Evolutionary conservation across 352 stramenopile species (phyloP).

Genomic region (Globisporangium splendens): DNA sequence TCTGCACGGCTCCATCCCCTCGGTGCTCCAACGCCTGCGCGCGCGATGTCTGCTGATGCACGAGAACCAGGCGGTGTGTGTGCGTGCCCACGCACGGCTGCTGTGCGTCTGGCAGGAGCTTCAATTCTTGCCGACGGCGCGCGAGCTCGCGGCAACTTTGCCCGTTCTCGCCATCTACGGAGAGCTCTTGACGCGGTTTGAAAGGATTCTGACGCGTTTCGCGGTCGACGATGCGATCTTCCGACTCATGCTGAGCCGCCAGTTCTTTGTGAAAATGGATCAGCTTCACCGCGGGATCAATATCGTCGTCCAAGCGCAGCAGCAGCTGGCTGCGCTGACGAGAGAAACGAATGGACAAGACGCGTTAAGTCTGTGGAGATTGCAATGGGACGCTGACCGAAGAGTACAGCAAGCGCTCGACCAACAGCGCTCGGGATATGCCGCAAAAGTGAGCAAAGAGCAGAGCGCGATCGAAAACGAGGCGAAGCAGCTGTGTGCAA

Average conservation of each 20-base stretch:
- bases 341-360: too few relatives aligned
- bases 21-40: neutral
- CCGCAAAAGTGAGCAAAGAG: neutral
- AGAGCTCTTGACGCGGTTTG: slow-evolving; percentile 4
- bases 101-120: slow-evolving; percentile 5
- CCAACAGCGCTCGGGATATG: slow-evolving; percentile 5
- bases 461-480: neutral
- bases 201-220: neutral
- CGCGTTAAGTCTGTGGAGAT: neutral
- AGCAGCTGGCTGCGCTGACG: neutral
- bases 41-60: neutral
- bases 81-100: slow-evolving; percentile 5
- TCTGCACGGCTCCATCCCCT: neutral
- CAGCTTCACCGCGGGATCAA: slow-evolving; percentile 1
- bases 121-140: neutral
- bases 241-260: slow-evolving; percentile 7
- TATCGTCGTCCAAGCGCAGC: neutral
- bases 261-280: slow-evolving; percentile 10
- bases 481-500: neutral
- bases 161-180: slow-evolving; percentile 4
- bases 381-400: slow-evolving; percentile 7
- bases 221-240: slow-evolving; percentile 5
- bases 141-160: neutral
- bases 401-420: slow-evolving; percentile 7
- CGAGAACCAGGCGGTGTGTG: neutral